phyloP scores from a whole-genome alignment of 805 yeast species.

The Jamesozyma lodderae region DNA sequence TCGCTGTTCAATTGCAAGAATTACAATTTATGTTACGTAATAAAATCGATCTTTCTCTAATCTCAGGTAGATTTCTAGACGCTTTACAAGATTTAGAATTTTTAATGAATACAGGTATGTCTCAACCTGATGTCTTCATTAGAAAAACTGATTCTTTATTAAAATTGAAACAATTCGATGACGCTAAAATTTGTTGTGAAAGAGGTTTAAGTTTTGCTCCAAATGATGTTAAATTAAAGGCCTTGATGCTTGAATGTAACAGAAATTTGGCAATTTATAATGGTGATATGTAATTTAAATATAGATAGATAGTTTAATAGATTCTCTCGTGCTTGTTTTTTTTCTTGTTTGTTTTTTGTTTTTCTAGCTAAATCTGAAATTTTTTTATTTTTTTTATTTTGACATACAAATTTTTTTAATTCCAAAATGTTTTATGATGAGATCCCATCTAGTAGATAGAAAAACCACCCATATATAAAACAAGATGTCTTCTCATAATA shows the following conservation, averaged over 20 bases:
- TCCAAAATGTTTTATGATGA: too few species aligned
- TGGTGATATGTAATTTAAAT: slow-evolving; percentile 20
- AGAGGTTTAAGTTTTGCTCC: slow-evolving; percentile 62
- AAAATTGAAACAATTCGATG: slow-evolving; percentile 53
- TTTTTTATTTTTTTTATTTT: too few species aligned
- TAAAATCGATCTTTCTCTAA: slow-evolving; percentile 59
- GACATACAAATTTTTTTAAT: too few species aligned
- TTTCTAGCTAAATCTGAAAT: too few species aligned
- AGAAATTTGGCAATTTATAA: slow-evolving; percentile 25
- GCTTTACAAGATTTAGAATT: slow-evolving; percentile 66
- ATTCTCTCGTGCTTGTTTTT: too few species aligned
- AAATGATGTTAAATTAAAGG: slow-evolving; percentile 33
- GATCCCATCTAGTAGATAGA: background rate
- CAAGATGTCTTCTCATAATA: slow-evolving; percentile 9
- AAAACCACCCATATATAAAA: background rate
- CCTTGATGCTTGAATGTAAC: slow-evolving; percentile 19
- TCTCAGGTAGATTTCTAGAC: slow-evolving; percentile 43
- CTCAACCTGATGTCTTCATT: slow-evolving; percentile 59
- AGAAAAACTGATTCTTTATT: slow-evolving; percentile 58
- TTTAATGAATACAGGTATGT: slow-evolving; percentile 48
- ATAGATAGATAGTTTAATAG: too few species aligned
- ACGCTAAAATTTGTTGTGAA: slow-evolving; percentile 59
- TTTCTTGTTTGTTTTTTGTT: too few species aligned
- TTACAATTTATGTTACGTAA: slow-evolving; percentile 56
- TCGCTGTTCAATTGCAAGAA: slow-evolving; percentile 64